Conservation (phyloP, 768 basidiomycete genomes). For the Tylopilus sp. region DNA sequence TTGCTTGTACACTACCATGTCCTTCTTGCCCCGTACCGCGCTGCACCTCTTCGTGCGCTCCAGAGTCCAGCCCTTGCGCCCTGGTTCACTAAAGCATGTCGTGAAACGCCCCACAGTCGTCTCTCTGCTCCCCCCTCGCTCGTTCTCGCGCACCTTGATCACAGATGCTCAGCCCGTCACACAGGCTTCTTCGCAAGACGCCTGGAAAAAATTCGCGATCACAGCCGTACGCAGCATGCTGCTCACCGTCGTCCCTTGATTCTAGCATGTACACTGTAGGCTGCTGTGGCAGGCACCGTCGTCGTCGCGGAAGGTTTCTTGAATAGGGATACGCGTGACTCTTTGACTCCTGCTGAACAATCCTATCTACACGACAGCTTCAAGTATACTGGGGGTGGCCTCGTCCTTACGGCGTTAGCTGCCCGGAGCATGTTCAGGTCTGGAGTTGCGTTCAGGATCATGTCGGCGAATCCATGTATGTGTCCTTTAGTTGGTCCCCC, state of each 20-base stretch:
- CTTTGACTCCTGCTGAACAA: conserved; percentile 58
- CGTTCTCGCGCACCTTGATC: conserved; percentile 44
- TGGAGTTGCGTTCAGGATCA: conserved; percentile 66
- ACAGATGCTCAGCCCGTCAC: conserved; percentile 43
- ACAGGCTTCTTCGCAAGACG: conserved; percentile 37
- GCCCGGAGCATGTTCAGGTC: conserved; percentile 75
- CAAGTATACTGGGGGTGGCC: conserved; percentile 80
- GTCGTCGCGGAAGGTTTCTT: conserved; percentile 60
- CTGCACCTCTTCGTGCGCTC: conserved; percentile 21
- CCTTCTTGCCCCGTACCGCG: conserved; percentile 17
- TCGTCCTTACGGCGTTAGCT: conserved; percentile 71
- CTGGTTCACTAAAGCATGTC: conserved; percentile 19
- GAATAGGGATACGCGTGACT: conserved; percentile 77
- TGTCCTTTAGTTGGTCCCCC: background rate
- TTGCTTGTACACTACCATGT: conserved; percentile 14
- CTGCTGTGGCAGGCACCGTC: conserved; percentile 68
- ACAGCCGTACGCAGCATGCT: conserved; percentile 45
- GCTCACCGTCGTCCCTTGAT: background rate
- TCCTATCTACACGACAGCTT: conserved; percentile 74
- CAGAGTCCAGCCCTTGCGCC: conserved; percentile 16
- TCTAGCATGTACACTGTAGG: conserved; percentile 54
- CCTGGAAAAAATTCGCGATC: conserved; percentile 49
- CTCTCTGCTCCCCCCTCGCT: conserved; percentile 22
- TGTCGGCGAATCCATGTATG: conserved; percentile 82
- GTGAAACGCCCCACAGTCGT: conserved; percentile 26